These are phyloP conservation scores for Byssochlamys sp. DNA, from an alignment of 2,329 filamentous ascomycete genomes.

Conservation along the genomic window DNA sequence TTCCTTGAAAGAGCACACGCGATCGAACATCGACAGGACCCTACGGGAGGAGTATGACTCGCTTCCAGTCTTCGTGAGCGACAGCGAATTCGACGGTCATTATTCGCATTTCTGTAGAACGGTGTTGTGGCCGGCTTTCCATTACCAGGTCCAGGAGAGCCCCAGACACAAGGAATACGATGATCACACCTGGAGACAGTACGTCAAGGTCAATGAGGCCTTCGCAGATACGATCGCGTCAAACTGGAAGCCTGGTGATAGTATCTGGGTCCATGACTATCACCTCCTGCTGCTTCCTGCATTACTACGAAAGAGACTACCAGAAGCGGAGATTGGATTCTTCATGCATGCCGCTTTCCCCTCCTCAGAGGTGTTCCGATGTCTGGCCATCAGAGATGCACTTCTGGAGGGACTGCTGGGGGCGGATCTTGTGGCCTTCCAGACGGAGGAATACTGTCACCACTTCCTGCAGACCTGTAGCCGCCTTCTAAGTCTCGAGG, in stretches of 20 bases:
- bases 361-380: constrained; percentile 88
- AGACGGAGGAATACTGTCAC: constrained; percentile 81
- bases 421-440: constrained; percentile 82
- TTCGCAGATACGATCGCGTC: constrained; percentile 81
- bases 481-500: constrained; percentile 72
- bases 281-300: constrained; percentile 76
- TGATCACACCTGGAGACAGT: constrained; percentile 91
- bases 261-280: constrained; percentile 92
- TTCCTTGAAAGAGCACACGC: constrained; percentile 63
- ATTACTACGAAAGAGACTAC: constrained; percentile 72
- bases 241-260: constrained; percentile 83
- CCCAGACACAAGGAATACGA: constrained; percentile 95
- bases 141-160: constrained; percentile 93
- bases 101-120: constrained; percentile 94
- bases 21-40: constrained; percentile 69
- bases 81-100: constrained; percentile 87
- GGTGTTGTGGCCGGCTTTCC: constrained; percentile 90
- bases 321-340: constrained; percentile 87
- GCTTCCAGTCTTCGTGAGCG: constrained; percentile 71
- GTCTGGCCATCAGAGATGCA: constrained; percentile 70
- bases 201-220: constrained; percentile 79
- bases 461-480: constrained; percentile 94
- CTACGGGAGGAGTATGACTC: constrained; percentile 73
- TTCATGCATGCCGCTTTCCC: constrained; percentile 92
- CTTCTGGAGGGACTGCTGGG: constrained; percentile 85